These are phyloP conservation scores for Mangifera indica DNA, from an alignment of 345 rosid species.

Conservation along the genomic window DNA sequence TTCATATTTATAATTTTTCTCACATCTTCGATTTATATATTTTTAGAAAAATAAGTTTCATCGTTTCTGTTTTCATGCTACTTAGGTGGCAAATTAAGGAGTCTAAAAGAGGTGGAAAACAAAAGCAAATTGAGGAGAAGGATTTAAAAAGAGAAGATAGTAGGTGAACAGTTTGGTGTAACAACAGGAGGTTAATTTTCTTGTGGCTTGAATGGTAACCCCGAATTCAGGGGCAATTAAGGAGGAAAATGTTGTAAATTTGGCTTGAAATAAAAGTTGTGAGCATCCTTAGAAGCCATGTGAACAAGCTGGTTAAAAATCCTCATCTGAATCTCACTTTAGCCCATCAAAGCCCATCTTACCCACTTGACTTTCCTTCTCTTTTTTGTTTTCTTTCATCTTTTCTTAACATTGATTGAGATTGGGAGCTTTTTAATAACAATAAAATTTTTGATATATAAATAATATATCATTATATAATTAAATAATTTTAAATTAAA, in stretches of 20 bases:
- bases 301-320: constrained; percentile 9
- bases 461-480: no score
- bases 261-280: constrained; percentile 11
- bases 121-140: background rate
- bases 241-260: background rate
- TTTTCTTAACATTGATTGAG: no score
- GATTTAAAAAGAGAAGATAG: background rate
- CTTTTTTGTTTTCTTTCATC: background rate
- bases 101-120: background rate
- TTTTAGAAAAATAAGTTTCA: no score
- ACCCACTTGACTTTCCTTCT: background rate
- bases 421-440: no score
- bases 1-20: no score
- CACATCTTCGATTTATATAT: no score
- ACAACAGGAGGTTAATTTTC: background rate
- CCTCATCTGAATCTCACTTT: background rate
- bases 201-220: constrained; percentile 29
- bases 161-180: constrained; percentile 16
- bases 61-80: no score
- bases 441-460: no score
- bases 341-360: no score
- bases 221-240: constrained; percentile 13
- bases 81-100: no score
- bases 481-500: no score
- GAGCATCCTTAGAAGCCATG: constrained; percentile 21